Evolutionary conservation across 345 rosid genomes (phyloP).

Genomic region (Populus pruinosa): DNA sequence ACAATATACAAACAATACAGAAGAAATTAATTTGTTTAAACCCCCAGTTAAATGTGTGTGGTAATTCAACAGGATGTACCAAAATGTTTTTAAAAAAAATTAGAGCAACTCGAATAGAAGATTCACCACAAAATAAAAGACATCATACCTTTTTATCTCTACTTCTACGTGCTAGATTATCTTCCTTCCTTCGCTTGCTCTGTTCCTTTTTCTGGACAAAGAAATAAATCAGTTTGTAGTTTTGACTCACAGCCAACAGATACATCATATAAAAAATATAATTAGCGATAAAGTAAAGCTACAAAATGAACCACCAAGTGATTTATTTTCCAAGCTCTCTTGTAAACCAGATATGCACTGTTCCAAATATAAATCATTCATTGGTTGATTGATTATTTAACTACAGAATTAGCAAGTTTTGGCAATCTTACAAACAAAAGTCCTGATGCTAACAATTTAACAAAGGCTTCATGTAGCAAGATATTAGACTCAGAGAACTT

Average conservation of each 20-base stretch:
- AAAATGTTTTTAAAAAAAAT: neutral
- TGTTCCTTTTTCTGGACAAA: conserved; percentile 56
- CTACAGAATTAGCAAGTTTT: neutral
- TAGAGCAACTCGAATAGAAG: neutral
- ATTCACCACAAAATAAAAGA: neutral
- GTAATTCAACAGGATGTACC: neutral
- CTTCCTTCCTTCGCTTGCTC: conserved; percentile 72
- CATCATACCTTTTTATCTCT: conserved; percentile 60
- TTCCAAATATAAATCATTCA: neutral
- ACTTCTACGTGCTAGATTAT: conserved; percentile 43
- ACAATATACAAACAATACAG: neutral
- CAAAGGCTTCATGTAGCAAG: conserved; percentile 3
- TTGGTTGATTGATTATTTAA: neutral
- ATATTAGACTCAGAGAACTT: conserved; percentile 15
- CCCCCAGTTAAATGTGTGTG: neutral
- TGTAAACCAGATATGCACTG: neutral
- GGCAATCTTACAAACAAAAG: neutral
- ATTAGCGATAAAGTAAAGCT: neutral
- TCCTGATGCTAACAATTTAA: neutral
- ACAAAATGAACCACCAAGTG: neutral
- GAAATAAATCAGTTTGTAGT: conserved; percentile 3
- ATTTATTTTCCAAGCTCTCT: neutral
- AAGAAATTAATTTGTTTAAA: neutral
- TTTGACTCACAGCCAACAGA: neutral
- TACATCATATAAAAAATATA: neutral